Evolutionary conservation across 345 rosid genomes (phyloP).

Genomic region (sweet orange (Citrus sinensis)): DNA sequence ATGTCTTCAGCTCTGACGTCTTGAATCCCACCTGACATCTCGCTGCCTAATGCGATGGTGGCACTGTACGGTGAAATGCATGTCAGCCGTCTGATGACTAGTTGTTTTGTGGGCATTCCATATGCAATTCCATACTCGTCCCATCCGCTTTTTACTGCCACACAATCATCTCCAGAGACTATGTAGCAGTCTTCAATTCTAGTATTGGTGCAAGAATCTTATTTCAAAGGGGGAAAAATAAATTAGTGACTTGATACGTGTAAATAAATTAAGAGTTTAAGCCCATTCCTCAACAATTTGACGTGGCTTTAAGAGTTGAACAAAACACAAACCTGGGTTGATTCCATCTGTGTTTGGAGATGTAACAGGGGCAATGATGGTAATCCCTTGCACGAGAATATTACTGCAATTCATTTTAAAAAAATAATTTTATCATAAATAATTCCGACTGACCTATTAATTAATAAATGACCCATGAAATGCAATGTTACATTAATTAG

Average conservation of each 20-base stretch:
- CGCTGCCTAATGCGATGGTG: slow-evolving; percentile 71
- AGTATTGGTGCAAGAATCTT: slow-evolving; percentile 91
- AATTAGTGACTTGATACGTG: neutral
- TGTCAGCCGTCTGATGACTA: slow-evolving; percentile 56
- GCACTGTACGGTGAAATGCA: slow-evolving; percentile 82
- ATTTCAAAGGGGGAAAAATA: neutral
- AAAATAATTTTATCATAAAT: neutral
- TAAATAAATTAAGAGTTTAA: neutral
- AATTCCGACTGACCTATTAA: too few species aligned
- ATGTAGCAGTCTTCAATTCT: slow-evolving; percentile 86
- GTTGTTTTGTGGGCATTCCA: slow-evolving; percentile 70
- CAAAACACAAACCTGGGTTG: slow-evolving; percentile 61
- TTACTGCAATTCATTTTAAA: slow-evolving; percentile 40
- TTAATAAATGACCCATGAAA: too few species aligned
- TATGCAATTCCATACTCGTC: slow-evolving; percentile 71
- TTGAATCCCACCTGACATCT: slow-evolving; percentile 78
- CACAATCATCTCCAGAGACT: slow-evolving; percentile 89
- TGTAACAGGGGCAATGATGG: slow-evolving; percentile 77
- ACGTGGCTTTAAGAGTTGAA: neutral
- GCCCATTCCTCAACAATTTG: neutral
- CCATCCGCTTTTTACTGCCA: slow-evolving; percentile 93
- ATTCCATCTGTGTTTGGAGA: slow-evolving; percentile 96
- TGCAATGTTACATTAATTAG: too few species aligned
- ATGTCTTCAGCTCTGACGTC: slow-evolving; percentile 81
- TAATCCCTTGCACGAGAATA: slow-evolving; percentile 68